A percentile compares a stretch with the other conserved stretches of the same genome.
Conservation (phyloP, 202 grass and related monocot genomes). For the Schoenoplectus triqueter region DNA sequence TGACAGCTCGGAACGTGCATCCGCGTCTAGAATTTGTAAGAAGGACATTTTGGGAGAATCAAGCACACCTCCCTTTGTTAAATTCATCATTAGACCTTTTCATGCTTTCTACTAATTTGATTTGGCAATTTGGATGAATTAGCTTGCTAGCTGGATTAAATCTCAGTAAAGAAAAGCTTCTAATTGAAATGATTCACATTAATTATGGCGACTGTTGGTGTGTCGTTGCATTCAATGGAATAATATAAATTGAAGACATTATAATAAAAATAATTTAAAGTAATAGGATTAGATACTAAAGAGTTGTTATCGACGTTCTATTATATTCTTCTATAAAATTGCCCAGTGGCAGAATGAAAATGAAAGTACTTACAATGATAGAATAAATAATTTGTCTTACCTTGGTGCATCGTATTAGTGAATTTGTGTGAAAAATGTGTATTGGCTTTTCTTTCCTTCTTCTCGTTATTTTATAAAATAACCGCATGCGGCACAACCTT, state of each 20-base stretch:
- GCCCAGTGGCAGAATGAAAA: neutral
- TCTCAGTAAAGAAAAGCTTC: neutral
- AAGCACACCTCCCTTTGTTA: neutral
- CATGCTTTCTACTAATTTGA: neutral
- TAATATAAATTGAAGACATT: neutral
- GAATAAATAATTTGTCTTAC: conserved; percentile 6
- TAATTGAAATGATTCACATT: neutral
- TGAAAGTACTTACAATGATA: conserved; percentile 3
- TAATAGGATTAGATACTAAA: neutral
- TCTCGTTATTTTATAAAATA: neutral
- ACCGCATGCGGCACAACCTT: neutral
- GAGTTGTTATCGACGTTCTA: neutral
- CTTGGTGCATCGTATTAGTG: neutral
- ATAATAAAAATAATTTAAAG: neutral
- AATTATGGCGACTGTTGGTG: neutral
- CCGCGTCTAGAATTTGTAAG: conserved; percentile 15
- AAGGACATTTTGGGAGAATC: neutral
- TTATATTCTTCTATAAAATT: neutral
- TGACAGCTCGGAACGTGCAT: conserved; percentile 38
- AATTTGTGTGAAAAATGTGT: neutral
- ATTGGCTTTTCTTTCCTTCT: neutral
- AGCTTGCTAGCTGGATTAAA: conserved; percentile 21
- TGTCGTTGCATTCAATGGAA: neutral
- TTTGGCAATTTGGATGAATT: neutral
- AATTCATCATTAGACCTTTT: conserved; percentile 9